Evolutionary conservation across 2,329 filamentous ascomycete genomes (phyloP), one percentile per base, ranked within the genome.

Genomic region (Trichoderma sp.): DNA sequence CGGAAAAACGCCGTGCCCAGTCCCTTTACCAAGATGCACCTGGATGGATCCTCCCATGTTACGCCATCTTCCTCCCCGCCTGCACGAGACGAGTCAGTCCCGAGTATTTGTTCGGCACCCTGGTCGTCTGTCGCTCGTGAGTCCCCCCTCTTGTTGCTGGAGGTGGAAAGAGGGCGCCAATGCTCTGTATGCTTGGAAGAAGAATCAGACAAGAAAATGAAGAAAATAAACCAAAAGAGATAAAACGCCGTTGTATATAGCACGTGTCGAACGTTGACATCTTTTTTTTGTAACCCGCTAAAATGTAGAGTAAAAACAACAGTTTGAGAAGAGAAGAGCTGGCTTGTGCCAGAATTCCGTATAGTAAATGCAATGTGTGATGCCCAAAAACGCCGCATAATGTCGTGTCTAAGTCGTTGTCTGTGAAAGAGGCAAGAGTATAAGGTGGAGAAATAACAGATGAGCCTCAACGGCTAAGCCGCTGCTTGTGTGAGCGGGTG

Each of bases 1-100:
- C 68, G 34, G 68, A 26, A 64, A 62, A 70, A 70, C 68, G 60
- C 60, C 68, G 68, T 60, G 8, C 43, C 60, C 58, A 70, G 47
- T 63, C 68, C 60, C 24, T 43, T 64, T 56, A 64, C 28, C 60
- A 64, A 70, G 58, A 64, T 26, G 68, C 58, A 61, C 60, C 60
- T 9, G 21, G 24, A 63, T 60, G 60, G 47, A 43, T 70, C 30
- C 30, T 64, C 32, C 26, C 68, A 70, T 43, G 60, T 63, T 64
- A 57, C 68, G 68, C 68, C 68, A 70, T 64, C 47, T 26, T 39
- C 32, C 24, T 63, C 65, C 65, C 65, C 65, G 65, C 65, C 47
- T 47, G 56, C 24, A 69, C 65, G 12, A 34, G 47, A 15, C 63
- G 32, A 69, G 53, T 58, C 65, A 58, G 24, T 32, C 28, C 43